These are phyloP conservation scores for Phaeosphaeria sp. DNA, from an alignment of 2,329 filamentous ascomycete species.

Conservation along the genomic window DNA sequence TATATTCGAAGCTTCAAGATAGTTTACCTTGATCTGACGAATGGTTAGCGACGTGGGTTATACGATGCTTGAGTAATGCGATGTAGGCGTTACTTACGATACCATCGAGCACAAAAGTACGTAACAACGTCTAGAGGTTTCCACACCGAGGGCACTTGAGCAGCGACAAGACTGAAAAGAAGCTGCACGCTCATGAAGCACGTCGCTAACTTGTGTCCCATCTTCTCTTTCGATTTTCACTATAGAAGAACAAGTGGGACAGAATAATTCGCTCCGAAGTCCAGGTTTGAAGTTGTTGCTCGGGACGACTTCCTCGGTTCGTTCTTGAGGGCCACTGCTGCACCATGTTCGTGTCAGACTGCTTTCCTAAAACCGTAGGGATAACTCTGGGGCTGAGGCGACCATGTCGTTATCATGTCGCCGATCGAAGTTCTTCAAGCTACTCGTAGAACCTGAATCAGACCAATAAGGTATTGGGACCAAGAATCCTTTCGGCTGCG, in stretches of 20 bases:
- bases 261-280: neutral
- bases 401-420: neutral
- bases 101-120: conserved; percentile 24
- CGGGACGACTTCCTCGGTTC: neutral
- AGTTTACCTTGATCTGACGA: neutral
- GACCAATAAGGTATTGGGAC: neutral
- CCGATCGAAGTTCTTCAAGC: neutral
- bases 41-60: neutral
- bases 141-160: conserved; percentile 16
- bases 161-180: conserved; percentile 1
- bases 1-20: neutral
- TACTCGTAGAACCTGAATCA: neutral
- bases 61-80: neutral
- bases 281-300: neutral
- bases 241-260: neutral
- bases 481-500: neutral
- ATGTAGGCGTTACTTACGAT: conserved; percentile 6
- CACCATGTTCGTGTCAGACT: neutral
- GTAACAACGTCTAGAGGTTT: conserved; percentile 15
- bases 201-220: neutral
- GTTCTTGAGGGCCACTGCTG: neutral
- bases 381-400: neutral
- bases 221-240: neutral
- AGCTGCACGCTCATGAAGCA: neutral
- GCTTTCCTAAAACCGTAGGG: neutral